Evolutionary conservation across 164 flowering plant genomes (phyloP), one percentile per base, ranked within the genome.

Genomic region (Piper longum): DNA sequence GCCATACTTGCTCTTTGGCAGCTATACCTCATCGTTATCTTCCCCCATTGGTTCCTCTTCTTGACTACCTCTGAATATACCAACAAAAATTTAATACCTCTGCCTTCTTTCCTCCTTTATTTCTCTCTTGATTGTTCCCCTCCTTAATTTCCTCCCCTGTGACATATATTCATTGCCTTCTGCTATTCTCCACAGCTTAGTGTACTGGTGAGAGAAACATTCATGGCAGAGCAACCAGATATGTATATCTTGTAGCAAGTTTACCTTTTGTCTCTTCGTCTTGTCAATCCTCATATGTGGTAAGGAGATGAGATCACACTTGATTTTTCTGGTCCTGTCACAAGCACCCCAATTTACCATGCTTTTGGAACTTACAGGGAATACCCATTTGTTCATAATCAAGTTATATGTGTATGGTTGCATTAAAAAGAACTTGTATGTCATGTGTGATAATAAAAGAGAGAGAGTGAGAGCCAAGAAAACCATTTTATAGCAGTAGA

Each of bases 11-110:
- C 67, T 18, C 45, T 26, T 26, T 26, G 36, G 36, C 36, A 26
- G 36, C 16, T 61, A 44, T 65, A 57, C 61, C 56, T 65, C 67
- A 58, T 65, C 55, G 56, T 64, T 56, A 44, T 56, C 52, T 43
- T 64, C 52, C 60, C 52, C 36, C 11, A 48, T 48, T 8, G 52
- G 52, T 48, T 48, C 14, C 14, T 26, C 36, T 2, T 48, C 52
- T 48, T 48, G 52, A 9, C 52, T 48, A 5, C 8, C 14, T 48
- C 14, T 8, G 11, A 48, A 48, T 48, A 26, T 26, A 48, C 7
- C 52, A 48, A 48, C 52, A 48, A 48, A 48, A 44, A 2, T 18
- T 8, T 39, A 16, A 44, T 18, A 5, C 36, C 36, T 26, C 39
- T 57, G 1, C 9, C 59, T 57, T 41, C 45, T 36, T 26, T 39